Base-by-base conservation (phyloP, 1,284 basidiomycete species). In the Cryptococcus maquisensis region DNA sequence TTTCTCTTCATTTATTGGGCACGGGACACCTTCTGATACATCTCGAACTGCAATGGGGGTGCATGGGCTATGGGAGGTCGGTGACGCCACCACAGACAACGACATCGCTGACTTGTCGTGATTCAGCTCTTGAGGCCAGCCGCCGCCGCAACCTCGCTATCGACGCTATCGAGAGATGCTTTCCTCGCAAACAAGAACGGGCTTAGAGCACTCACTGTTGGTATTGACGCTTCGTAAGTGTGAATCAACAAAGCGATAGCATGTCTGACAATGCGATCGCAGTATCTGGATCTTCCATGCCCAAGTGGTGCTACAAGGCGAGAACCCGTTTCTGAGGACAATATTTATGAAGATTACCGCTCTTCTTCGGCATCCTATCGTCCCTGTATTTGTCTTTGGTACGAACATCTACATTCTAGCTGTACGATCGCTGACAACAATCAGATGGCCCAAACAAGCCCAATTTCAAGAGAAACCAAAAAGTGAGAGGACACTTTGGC, bases 321-420 rank as follows among this genome's bases (percentile, higher is more conserved):
- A 75, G 54, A 80, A 82, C 55, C 79, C 81, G 0, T 77, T 74
- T 52, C 63, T 82, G 18, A 69, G 79, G 2, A 77, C 72, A n/a
- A 69, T 83, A 41, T 82, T 81, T 64, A 81, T 76, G 67, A 79
- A 80, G 18, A 74, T 80, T 26, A 82, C 84, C 28, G 83, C 83
- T 12, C 81, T 98, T 3, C 82, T 90, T 65, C 81, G 81, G 50
- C 81, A 84, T 13, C 91, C 92, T 0, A 83, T 95, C 58, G 81
- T 92, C 20, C 90, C 90, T 0, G 79, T 98, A 2, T 96, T 98
- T 72, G 90, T 98, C 1, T 97, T 97, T 67, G 94, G 71, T 73
- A 39, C 55, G 65, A n/a, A n/a, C n/a, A n/a, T 53, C 8, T 38
- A 36, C 23, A n/a, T 13, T 21, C 18, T 12, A 32, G 20, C 50